A percentile compares a stretch with the other conserved stretches of the same genome.
phyloP scores from a whole-genome alignment of 2,329 filamentous ascomycete genomes.

The Colletotrichum lini region DNA sequence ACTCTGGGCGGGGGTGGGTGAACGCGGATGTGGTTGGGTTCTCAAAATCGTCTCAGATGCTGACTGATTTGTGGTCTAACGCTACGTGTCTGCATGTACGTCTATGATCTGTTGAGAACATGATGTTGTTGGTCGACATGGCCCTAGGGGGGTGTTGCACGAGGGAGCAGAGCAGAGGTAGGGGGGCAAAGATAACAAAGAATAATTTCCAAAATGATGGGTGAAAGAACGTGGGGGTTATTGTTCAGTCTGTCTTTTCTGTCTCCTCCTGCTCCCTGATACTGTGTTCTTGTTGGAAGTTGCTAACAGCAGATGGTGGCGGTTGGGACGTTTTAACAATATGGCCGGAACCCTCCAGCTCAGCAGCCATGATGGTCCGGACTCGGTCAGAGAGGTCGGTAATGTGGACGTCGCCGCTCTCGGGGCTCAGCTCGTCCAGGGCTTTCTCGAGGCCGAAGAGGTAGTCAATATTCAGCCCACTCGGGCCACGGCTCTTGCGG shows the following conservation, averaged over 20 bases:
- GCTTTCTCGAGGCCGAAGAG: slow-evolving; percentile 84
- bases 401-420: slow-evolving; percentile 87
- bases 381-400: slow-evolving; percentile 84
- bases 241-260: slow-evolving; percentile 58
- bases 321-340: not conserved
- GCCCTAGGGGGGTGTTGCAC: slow-evolving; percentile 1
- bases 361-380: slow-evolving; percentile 68
- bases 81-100: slow-evolving; percentile 31
- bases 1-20: not conserved
- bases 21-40: slow-evolving; percentile 1
- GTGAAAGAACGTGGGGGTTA: slow-evolving; percentile 21
- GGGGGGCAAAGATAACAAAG: not conserved
- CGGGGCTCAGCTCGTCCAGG: slow-evolving; percentile 78
- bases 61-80: slow-evolving; percentile 33
- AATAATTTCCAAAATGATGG: slow-evolving; percentile 9
- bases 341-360: slow-evolving; percentile 43
- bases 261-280: slow-evolving; percentile 71
- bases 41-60: slow-evolving; percentile 18
- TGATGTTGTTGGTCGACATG: slow-evolving; percentile 11
- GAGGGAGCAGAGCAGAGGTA: not conserved
- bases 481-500: slow-evolving; percentile 81
- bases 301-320: slow-evolving; percentile 23
- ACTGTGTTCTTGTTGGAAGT: slow-evolving; percentile 46
- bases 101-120: slow-evolving; percentile 38
- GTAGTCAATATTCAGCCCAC: slow-evolving; percentile 92